Evolutionary conservation across 495 filamentous ascomycete species (phyloP), one percentile per base, ranked within the genome.

Genomic region (Hypoxylon fragiforme): DNA sequence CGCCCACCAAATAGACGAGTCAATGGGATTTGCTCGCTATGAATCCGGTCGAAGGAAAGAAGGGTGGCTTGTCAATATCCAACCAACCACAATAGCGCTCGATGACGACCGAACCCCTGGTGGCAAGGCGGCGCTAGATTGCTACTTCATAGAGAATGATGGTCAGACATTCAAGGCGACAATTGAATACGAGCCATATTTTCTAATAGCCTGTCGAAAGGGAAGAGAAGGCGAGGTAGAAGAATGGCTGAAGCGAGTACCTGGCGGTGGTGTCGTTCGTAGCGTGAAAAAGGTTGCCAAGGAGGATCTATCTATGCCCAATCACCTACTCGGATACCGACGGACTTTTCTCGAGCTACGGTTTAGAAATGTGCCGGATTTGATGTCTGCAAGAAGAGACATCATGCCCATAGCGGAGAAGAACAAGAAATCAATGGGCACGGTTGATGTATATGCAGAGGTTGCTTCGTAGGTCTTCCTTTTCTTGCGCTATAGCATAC

Each of bases 401-500:
- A 80, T 99, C 31, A 84, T 91, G 76, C 94, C 94, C 7, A 80
- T 99, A 70, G 94, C 92, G 20, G 92, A 96, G 72, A 95, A 92
- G 73, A 99, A 97, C 62, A 95, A 88, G 77, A 92, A 90, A 67
- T 91, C 87, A 55, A 84, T 95, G 77, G 90, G 86, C 76, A 88
- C 91, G 40, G 95, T 97, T 89, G 94, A 99, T 78, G 90, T 92
- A 60, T 99, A 97, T 81, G 90, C 90, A 47, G 95, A 99, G 78
- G 90, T 96, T 62, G 88, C 89, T 50, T 88, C 84, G 91, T 95
- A 71, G 64, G 82, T 79, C 35, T 30, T 11, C 20, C 36, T 30
- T 19, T 26, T 30, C 11, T 16, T 31, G 5, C 14, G 19, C 7
- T 20, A 19, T 3, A 12, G 26, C 0, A 20, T 39, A 6, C 12